Base-by-base conservation (phyloP, 129 eudicot genomes). In the Centella asiatica region DNA sequence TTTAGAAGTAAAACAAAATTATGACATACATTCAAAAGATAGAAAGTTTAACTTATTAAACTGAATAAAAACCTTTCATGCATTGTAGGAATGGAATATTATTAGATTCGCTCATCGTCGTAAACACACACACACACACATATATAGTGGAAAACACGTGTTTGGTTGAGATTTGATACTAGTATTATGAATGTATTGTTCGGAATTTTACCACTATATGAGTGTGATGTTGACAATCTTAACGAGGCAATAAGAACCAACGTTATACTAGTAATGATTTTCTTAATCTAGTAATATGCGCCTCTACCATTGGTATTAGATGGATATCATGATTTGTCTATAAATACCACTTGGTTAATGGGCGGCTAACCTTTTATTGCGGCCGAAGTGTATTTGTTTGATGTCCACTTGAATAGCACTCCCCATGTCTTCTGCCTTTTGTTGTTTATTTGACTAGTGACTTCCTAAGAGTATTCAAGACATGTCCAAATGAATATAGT, bases 181-280 rank as follows among this genome's bases (percentile, higher is more conserved):
- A n/a, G n/a, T n/a, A n/a, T n/a, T n/a, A n/a, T n/a, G n/a, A n/a
- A n/a, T n/a, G n/a, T n/a, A n/a, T n/a, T n/a, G n/a, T n/a, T n/a
- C n/a, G n/a, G n/a, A n/a, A n/a, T n/a, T n/a, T n/a, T n/a, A n/a
- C n/a, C n/a, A n/a, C n/a, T n/a, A n/a, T n/a, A n/a, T n/a, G n/a
- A 53, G 59, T 29, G 37, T 53, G 37, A 27, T 53, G 59, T 27
- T 53, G 59, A 53, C 59, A 53, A 53, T 53, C 59, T 53, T 15
- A 26, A 34, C 9, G 25, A 52, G 24, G 37, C 15, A 8, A 44
- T 27, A 53, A 27, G 19, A 24, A 53, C 14, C 36, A 14, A n/a
- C 26, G 29, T n/a, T 7, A 0, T 28, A 51, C 23, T 31, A 51
- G 23, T 24, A 51, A 0, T 51, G 8, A 29, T 50, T 22, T 9